phyloP scores from a whole-genome alignment of 1,139 yeast species.

The Sugiyamaella sp. region DNA sequence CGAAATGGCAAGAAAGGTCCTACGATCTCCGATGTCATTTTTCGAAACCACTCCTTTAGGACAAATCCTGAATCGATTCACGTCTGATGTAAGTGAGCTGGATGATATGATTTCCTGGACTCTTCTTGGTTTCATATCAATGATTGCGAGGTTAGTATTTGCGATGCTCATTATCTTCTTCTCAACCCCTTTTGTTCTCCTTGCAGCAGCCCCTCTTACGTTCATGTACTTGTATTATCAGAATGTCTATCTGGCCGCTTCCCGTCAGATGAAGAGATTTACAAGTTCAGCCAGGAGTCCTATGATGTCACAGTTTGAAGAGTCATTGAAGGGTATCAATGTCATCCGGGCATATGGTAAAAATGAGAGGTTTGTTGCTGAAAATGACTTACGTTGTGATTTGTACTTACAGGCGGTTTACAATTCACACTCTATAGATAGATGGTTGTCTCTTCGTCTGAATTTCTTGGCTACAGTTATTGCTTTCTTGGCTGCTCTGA shows the following conservation, averaged over 20 bases:
- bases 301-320: slow-evolving; percentile 91
- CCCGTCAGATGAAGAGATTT: slow-evolving; percentile 87
- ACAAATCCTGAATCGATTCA: slow-evolving; percentile 87
- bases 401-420: slow-evolving; percentile 84
- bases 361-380: slow-evolving; percentile 76
- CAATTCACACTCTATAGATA: slow-evolving; percentile 88
- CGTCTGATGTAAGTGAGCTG: slow-evolving; percentile 88
- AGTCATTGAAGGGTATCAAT: slow-evolving; percentile 84
- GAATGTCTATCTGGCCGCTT: slow-evolving; percentile 82
- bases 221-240: slow-evolving; percentile 81
- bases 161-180: slow-evolving; percentile 78
- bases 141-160: slow-evolving; percentile 71
- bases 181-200: slow-evolving; percentile 85
- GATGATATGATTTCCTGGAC: slow-evolving; percentile 87
- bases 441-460: slow-evolving; percentile 81
- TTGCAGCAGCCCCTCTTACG: slow-evolving; percentile 71
- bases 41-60: slow-evolving; percentile 98
- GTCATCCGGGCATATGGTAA: slow-evolving; percentile 95
- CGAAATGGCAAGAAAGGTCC: slow-evolving; percentile 74
- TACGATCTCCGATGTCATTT: slow-evolving; percentile 95
- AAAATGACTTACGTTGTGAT: slow-evolving; percentile 77
- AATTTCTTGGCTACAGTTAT: slow-evolving; percentile 69
- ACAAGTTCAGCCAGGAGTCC: slow-evolving; percentile 91
- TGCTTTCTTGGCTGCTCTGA: slow-evolving; percentile 57
- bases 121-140: slow-evolving; percentile 77